Conservation (phyloP, 805 yeast species). For the Nakazawaea ernobii region DNA sequence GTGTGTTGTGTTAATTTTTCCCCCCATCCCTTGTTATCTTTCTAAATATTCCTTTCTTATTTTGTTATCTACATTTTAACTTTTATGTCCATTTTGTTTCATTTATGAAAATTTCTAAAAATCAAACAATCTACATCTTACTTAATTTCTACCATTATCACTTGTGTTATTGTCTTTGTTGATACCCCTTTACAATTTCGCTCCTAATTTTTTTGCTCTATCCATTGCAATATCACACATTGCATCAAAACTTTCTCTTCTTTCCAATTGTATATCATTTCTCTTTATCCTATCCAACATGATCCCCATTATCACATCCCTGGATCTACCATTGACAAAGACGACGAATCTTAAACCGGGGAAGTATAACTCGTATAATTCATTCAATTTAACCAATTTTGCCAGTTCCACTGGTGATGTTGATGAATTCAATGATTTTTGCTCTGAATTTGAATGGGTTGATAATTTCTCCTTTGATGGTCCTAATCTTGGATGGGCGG, state of each 20-base stretch:
- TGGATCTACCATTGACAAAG: constrained; percentile 78
- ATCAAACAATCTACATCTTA: too few relatives aligned
- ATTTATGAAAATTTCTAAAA: neutral
- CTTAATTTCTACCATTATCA: neutral
- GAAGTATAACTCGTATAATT: constrained; percentile 35
- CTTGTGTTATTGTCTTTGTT: neutral
- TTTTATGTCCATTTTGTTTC: neutral
- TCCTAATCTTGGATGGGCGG: constrained; percentile 90
- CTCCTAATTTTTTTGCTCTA: constrained; percentile 52
- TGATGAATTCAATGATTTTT: constrained; percentile 49
- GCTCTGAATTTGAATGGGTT: constrained; percentile 65
- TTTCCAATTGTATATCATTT: constrained; percentile 50
- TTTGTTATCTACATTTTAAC: neutral
- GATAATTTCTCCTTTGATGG: constrained; percentile 50
- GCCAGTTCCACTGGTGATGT: constrained; percentile 43
- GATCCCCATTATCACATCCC: constrained; percentile 57
- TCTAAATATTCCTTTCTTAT: neutral
- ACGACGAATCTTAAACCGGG: constrained; percentile 79
- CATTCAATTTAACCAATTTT: constrained; percentile 48
- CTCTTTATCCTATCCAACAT: constrained; percentile 56
- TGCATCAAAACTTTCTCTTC: constrained; percentile 66
- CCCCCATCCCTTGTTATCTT: neutral
- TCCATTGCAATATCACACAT: constrained; percentile 91
- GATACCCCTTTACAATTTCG: constrained; percentile 25
- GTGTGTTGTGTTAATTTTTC: neutral